A percentile compares a stretch with the other conserved stretches of the same genome.
phyloP scores from a whole-genome alignment of 2,329 filamentous ascomycete species.

The Colletotrichum ledebouriae region DNA sequence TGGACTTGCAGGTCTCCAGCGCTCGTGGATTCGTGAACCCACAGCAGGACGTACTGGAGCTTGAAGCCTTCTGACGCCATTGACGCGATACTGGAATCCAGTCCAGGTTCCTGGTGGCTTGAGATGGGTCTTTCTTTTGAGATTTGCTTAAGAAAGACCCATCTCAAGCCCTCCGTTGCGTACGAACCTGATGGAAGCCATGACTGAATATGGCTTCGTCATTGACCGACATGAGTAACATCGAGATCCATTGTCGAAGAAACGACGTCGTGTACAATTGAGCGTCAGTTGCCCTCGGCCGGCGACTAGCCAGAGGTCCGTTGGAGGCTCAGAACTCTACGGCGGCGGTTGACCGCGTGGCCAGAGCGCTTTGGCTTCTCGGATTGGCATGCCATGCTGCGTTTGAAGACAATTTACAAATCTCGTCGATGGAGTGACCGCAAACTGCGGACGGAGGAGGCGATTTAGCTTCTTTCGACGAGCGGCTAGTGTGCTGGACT shows the following conservation, averaged over 20 bases:
- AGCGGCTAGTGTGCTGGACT: neutral
- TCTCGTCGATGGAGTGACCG: no score
- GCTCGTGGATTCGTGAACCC: constrained; percentile 13
- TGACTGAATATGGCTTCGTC: neutral
- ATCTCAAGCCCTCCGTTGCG: no score
- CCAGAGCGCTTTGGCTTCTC: constrained; percentile 4
- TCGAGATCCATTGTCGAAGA: neutral
- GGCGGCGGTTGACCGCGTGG: constrained; percentile 38
- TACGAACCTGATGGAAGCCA: neutral
- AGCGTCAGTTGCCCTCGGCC: constrained; percentile 12
- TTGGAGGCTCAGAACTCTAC: constrained; percentile 2
- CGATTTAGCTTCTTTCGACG: constrained; percentile 25
- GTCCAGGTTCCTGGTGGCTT: neutral
- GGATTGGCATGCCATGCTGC: constrained; percentile 2
- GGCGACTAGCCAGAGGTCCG: constrained; percentile 9
- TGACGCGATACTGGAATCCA: neutral
- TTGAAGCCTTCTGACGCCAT: neutral
- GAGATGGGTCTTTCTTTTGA: neutral
- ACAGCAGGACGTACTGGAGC: constrained; percentile 8
- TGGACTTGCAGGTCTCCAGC: constrained; percentile 19
- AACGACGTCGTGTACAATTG: neutral
- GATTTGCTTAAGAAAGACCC: neutral
- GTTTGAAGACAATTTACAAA: neutral
- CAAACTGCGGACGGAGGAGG: neutral
- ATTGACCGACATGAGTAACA: neutral